Conservation (phyloP, 2,329 filamentous ascomycete species). For the Metarhizium sp. region DNA sequence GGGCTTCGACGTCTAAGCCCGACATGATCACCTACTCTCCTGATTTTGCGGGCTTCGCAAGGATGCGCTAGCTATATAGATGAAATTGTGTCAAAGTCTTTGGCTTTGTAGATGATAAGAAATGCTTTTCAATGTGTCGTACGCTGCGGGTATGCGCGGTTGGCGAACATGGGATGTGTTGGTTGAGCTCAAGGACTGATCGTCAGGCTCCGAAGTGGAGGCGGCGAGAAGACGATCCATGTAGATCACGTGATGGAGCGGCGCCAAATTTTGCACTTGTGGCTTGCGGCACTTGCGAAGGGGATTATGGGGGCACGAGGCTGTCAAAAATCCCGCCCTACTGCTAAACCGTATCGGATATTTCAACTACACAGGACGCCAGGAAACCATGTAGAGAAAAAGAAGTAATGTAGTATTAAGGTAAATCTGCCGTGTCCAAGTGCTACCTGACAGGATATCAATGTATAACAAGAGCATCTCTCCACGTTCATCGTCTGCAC, state of each 20-base stretch:
- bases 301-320: too few relatives aligned
- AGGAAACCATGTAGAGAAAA: background rate
- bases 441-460: background rate
- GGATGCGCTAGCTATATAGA: background rate
- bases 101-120: background rate
- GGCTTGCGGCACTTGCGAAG: background rate
- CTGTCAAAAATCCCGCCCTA: too few relatives aligned
- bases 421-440: background rate
- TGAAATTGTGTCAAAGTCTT: background rate
- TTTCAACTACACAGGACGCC: too few relatives aligned
- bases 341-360: too few relatives aligned
- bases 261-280: background rate
- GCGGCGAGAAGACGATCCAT: background rate
- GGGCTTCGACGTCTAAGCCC: conserved; percentile 70
- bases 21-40: conserved; percentile 29
- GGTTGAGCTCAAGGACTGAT: background rate
- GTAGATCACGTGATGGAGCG: background rate
- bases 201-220: background rate
- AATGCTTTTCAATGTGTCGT: background rate
- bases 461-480: background rate
- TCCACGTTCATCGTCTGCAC: background rate
- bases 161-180: background rate
- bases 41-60: background rate
- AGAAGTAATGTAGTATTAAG: background rate
- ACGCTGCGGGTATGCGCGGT: background rate